Percentiles rank a stretch among this genome's conserved stretches.
These are phyloP conservation scores for Sclerospora graminicola DNA, from an alignment of 352 stramenopile species.

Conservation along the genomic window DNA sequence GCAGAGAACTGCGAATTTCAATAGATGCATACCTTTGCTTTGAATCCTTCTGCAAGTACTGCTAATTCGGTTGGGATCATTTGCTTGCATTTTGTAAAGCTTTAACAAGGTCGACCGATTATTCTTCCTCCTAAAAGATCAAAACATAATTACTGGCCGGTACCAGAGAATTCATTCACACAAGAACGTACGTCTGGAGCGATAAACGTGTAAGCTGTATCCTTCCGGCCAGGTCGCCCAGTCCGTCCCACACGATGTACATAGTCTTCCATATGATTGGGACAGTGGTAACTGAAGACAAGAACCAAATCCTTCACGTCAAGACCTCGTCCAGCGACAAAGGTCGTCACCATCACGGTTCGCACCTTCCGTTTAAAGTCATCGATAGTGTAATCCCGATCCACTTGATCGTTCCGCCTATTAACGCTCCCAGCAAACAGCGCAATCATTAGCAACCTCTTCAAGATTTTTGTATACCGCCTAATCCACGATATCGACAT, in stretches of 20 bases:
- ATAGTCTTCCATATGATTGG: conserved; percentile 99
- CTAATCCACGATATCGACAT: conserved; percentile 3
- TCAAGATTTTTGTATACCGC: neutral
- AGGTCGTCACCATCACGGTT: conserved; percentile 91
- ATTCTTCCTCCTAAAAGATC: conserved; percentile 89
- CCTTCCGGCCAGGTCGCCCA: conserved; percentile 90
- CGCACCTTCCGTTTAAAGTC: conserved; percentile 97
- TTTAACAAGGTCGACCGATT: conserved; percentile 95
- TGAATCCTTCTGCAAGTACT: conserved; percentile 90
- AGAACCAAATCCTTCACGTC: conserved; percentile 97
- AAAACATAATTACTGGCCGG: neutral
- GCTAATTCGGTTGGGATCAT: conserved; percentile 76
- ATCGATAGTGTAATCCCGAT: conserved; percentile 97
- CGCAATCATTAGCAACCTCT: conserved; percentile 1
- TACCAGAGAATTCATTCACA: neutral
- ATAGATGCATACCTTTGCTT: conserved; percentile 75
- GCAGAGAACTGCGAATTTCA: neutral
- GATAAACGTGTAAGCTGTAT: conserved; percentile 99
- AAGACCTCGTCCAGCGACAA: conserved; percentile 94
- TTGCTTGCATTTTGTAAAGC: conserved; percentile 89
- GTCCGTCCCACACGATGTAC: conserved; percentile 98
- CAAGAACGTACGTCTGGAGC: conserved; percentile 79
- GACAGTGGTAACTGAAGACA: conserved; percentile 99
- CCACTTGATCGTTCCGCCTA: conserved; percentile 96
- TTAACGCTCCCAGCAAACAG: conserved; percentile 1